phyloP scores from a whole-genome alignment of 176 grass and related monocot genomes.

The Cymbopogon citratus region DNA sequence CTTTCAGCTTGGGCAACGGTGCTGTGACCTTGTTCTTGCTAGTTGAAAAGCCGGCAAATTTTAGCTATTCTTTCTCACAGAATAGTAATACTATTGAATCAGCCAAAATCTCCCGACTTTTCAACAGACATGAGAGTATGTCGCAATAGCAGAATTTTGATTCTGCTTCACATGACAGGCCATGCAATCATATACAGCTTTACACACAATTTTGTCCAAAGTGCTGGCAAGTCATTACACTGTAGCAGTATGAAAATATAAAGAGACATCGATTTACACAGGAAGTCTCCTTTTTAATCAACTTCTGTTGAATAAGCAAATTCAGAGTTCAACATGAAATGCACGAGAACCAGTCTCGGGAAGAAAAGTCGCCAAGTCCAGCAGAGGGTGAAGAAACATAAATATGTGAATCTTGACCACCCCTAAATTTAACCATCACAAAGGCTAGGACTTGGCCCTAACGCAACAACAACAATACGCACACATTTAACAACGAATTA shows the following conservation, averaged over 20 bases:
- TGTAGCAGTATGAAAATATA: not conserved
- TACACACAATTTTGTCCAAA: not conserved
- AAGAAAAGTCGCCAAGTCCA: constrained; percentile 37
- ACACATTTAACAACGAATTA: constrained; percentile 35
- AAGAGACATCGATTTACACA: not conserved
- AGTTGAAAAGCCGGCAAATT: too few species aligned
- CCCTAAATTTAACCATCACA: constrained; percentile 53
- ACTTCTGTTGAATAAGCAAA: constrained; percentile 43
- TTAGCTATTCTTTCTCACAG: too few species aligned
- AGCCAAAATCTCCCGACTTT: too few species aligned
- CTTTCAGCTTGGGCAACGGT: too few species aligned
- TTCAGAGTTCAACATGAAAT: constrained; percentile 27
- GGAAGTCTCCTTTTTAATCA: constrained; percentile 23
- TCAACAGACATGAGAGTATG: too few species aligned
- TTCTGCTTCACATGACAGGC: not conserved
- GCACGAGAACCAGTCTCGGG: constrained; percentile 21
- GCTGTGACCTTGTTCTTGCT: too few species aligned
- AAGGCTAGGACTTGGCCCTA: constrained; percentile 66
- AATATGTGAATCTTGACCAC: constrained; percentile 65
- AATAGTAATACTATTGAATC: too few species aligned
- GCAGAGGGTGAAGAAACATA: constrained; percentile 51
- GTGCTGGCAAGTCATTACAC: not conserved
- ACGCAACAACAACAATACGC: constrained; percentile 28
- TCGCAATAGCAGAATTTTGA: not conserved
- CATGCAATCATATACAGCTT: not conserved